Percentiles rank a stretch among this genome's conserved stretches.
These are phyloP conservation scores for Helianthus tuberosus DNA, from an alignment of 129 eudicot species.

Conservation along the genomic window DNA sequence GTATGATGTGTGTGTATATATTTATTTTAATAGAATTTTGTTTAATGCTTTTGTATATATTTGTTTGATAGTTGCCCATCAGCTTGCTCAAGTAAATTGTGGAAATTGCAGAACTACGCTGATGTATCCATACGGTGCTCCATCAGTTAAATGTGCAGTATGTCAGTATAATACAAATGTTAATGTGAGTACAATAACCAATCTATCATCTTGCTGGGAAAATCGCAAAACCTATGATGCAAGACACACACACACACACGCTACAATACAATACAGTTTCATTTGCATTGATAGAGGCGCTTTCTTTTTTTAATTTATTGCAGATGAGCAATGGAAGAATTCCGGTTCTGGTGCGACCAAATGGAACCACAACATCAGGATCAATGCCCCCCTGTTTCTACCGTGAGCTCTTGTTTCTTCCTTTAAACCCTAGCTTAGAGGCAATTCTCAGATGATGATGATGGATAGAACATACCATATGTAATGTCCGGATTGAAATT, in stretches of 20 bases:
- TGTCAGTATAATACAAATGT: slow-evolving; percentile 80
- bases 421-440: too few species aligned
- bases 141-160: slow-evolving; percentile 84
- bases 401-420: slow-evolving; percentile 36
- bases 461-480: too few species aligned
- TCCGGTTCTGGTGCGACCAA: slow-evolving; percentile 50
- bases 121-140: slow-evolving; percentile 90
- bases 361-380: slow-evolving; percentile 46
- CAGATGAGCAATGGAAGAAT: slow-evolving; percentile 58
- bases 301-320: slow-evolving; percentile 1
- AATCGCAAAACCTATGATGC: not conserved
- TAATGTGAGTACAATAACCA: slow-evolving; percentile 48
- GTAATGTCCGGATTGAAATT: too few species aligned
- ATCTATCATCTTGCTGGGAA: slow-evolving; percentile 7
- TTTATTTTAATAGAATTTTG: not conserved
- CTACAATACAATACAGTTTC: not conserved
- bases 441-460: too few species aligned
- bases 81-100: slow-evolving; percentile 79
- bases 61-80: slow-evolving; percentile 45
- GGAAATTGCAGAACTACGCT: slow-evolving; percentile 68
- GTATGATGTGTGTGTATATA: slow-evolving; percentile 30
- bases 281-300: not conserved
- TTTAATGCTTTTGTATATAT: not conserved
- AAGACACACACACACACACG: not conserved
- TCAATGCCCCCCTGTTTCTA: slow-evolving; percentile 41